Base-by-base conservation (phyloP, 164 flowering plant genomes). In the Stephania yunnanensis region DNA sequence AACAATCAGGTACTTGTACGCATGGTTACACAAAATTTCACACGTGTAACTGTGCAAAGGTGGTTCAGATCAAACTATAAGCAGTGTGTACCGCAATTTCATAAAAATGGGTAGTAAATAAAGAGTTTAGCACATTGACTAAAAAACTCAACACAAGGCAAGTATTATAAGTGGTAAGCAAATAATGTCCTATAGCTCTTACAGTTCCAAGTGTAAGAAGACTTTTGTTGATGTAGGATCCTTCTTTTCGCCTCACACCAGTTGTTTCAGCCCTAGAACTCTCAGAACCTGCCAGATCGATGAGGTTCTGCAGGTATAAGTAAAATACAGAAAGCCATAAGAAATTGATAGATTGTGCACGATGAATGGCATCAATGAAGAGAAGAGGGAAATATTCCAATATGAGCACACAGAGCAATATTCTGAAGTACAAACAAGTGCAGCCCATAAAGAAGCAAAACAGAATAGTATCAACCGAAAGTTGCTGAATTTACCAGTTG, bases 221-320 rank as follows among this genome's bases (percentile, higher is more conserved):
- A 81, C 99, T 95, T 86, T 95, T 95, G 77, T 95, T 95, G 46
- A 95, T 95, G 81, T 90, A 95, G 58, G 99, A 88, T 80, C 99
- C 99, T 86, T 95, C 99, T 82, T 92, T 95, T 71, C 95, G 82
- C 53, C 99, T 87, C 70, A 92, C 79, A 73, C 98, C 98, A 85
- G 89, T 90, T 29, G 99, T 93, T 91, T 91, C 99, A 72, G 88
- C 98, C 86, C 81, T 93, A 68, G 99, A 93, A 85, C 99, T 95
- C 87, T 95, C 99, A 72, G 97, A 93, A 89, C 98, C 99, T 87
- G 99, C 99, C 90, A 95, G 95, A 88, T 95, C 99, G 87, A 93
- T 92, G 86, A 95, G 97, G 93, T 95, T 90, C 99, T 93, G 98
- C 99, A 91, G 73, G 81, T 82, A 89, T 81, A 79, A 83, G 82